These are phyloP conservation scores for Rossbeevera mucosa DNA, from an alignment of 768 basidiomycete species.

Conservation along the genomic window DNA sequence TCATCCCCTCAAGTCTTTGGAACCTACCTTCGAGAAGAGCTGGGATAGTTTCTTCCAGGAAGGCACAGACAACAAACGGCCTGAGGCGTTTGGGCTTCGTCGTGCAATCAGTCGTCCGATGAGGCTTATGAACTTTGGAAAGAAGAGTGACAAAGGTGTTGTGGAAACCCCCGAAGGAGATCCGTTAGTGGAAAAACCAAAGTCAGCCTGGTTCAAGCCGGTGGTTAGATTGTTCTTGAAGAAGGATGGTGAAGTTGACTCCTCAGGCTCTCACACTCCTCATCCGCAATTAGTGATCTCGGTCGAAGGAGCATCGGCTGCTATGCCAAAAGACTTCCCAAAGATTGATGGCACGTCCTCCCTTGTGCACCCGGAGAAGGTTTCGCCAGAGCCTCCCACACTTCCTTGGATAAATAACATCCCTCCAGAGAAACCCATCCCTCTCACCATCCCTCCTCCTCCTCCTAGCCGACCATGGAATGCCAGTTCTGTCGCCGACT, in stretches of 20 bases:
- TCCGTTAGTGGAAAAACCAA: slow-evolving; percentile 27
- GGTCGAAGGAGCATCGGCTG: slow-evolving; percentile 35
- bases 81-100: slow-evolving; percentile 23
- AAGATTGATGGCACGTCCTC: slow-evolving; percentile 28
- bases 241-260: slow-evolving; percentile 18
- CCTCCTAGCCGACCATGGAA: slow-evolving; percentile 31
- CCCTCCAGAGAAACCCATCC: slow-evolving; percentile 28
- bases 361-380: slow-evolving; percentile 26
- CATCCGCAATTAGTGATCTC: slow-evolving; percentile 41
- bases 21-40: slow-evolving; percentile 36
- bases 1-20: slow-evolving; percentile 25
- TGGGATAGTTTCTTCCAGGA: slow-evolving; percentile 44
- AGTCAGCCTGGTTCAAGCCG: slow-evolving; percentile 35
- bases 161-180: slow-evolving; percentile 5
- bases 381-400: slow-evolving; percentile 27
- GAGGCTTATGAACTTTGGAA: slow-evolving; percentile 44
- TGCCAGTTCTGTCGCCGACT: slow-evolving; percentile 25
- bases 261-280: slow-evolving; percentile 12
- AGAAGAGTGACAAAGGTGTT: slow-evolving; percentile 33
- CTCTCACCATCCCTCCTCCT: slow-evolving; percentile 32
- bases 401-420: slow-evolving; percentile 24
- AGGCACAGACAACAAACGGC: slow-evolving; percentile 13
- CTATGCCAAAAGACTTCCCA: slow-evolving; percentile 24
- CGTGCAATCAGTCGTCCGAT: slow-evolving; percentile 30
- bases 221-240: slow-evolving; percentile 29